phyloP scores from a whole-genome alignment of 495 filamentous ascomycete species.

The Aspergillus panamensis region DNA sequence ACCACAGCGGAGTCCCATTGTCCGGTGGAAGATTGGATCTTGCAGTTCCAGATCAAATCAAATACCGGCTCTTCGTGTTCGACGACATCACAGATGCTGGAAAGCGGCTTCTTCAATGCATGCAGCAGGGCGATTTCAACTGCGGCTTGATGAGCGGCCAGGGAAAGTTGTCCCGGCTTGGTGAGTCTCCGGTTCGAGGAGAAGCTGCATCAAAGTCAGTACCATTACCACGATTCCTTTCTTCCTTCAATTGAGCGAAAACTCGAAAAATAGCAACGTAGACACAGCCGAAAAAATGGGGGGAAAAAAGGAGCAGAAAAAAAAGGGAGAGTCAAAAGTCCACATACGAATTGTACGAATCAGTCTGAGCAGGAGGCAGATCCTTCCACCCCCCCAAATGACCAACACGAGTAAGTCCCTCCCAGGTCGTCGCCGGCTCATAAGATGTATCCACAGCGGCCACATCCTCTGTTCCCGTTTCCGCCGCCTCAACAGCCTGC shows the following conservation, averaged over 20 bases:
- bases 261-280: background rate
- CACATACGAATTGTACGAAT: conserved; percentile 31
- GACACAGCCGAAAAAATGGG: background rate
- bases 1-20: conserved; percentile 31
- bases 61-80: conserved; percentile 31
- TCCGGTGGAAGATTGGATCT: conserved; percentile 24
- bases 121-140: conserved; percentile 47
- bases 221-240: background rate
- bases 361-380: conserved; percentile 19
- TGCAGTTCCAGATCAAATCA: conserved; percentile 27
- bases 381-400: conserved; percentile 47
- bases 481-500: conserved; percentile 8
- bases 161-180: conserved; percentile 20
- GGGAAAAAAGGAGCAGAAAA: background rate
- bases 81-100: conserved; percentile 28
- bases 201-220: conserved; percentile 18
- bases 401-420: conserved; percentile 57
- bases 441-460: conserved; percentile 38
- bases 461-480: conserved; percentile 8
- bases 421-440: conserved; percentile 52
- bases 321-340: background rate
- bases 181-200: conserved; percentile 22
- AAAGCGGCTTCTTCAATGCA: conserved; percentile 33
- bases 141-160: conserved; percentile 40
- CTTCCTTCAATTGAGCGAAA: background rate